A percentile compares a stretch with the other conserved stretches of the same genome.
phyloP scores from a whole-genome alignment of 1,284 basidiomycete species.

The Leccinum pachyderme region DNA sequence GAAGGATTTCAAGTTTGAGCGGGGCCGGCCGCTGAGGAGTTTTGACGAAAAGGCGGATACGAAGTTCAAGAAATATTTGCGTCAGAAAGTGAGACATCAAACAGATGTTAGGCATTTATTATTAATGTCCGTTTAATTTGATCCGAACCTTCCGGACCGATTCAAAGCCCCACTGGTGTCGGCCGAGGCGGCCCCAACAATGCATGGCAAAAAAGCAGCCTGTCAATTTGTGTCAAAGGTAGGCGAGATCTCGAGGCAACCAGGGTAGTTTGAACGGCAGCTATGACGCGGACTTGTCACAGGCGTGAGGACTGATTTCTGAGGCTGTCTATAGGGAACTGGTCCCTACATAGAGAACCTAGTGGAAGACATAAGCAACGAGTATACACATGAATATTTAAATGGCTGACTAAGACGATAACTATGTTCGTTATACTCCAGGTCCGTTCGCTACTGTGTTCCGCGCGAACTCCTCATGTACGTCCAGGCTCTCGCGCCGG shows the following conservation, averaged over 20 bases:
- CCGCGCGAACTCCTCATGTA: slow-evolving; percentile 24
- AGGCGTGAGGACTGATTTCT: slow-evolving; percentile 7
- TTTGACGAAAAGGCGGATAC: background rate
- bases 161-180: background rate
- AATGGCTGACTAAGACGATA: slow-evolving; percentile 6
- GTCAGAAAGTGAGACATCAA: background rate
- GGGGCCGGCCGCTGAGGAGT: background rate
- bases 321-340: slow-evolving; percentile 3
- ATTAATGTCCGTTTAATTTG: slow-evolving; percentile 3
- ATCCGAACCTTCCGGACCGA: slow-evolving; percentile 6
- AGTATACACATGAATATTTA: background rate
- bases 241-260: background rate
- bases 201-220: background rate
- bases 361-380: background rate
- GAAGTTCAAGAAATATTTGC: background rate
- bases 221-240: background rate
- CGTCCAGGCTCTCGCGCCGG: slow-evolving; percentile 6
- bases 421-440: background rate
- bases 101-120: background rate
- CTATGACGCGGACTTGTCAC: background rate
- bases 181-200: slow-evolving; percentile 8
- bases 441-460: slow-evolving; percentile 10
- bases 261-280: background rate
- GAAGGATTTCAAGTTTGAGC: background rate
- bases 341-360: background rate